phyloP scores from a whole-genome alignment of 352 stramenopile species.

The Globisporangium cystogenes region DNA sequence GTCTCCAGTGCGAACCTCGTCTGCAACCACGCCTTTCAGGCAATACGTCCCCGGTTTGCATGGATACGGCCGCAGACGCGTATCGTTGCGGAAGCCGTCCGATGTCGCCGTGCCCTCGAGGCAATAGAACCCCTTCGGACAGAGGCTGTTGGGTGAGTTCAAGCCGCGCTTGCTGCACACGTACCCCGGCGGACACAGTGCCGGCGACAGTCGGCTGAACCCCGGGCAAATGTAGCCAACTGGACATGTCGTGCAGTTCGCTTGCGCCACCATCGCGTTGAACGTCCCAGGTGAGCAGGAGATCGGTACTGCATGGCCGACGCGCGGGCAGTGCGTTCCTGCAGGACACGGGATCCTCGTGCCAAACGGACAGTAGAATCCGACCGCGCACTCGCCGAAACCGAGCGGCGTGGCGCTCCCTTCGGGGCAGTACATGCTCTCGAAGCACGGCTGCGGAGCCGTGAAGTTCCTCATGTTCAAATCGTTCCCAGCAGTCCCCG shows the following conservation, averaged over 20 bases:
- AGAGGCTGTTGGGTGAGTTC: conserved; percentile 88
- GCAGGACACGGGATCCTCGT: conserved; percentile 85
- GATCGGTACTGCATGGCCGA: conserved; percentile 78
- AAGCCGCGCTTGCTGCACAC: conserved; percentile 88
- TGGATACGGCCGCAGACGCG: conserved; percentile 92
- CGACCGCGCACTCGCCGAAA: conserved; percentile 76
- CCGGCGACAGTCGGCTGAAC: conserved; percentile 88
- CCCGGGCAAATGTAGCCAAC: conserved; percentile 93
- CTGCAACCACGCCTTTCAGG: conserved; percentile 89
- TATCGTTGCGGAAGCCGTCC: conserved; percentile 96
- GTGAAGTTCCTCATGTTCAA: conserved; percentile 87
- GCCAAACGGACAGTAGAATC: conserved; percentile 92
- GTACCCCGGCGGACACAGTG: conserved; percentile 90
- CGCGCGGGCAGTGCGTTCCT: conserved; percentile 89
- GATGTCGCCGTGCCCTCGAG: conserved; percentile 91
- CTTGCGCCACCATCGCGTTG: conserved; percentile 91
- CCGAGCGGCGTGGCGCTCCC: conserved; percentile 78
- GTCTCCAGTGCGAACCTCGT: conserved; percentile 84
- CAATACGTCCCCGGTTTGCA: conserved; percentile 96
- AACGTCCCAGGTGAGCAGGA: conserved; percentile 91
- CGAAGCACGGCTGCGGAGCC: conserved; percentile 82
- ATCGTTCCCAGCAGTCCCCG: conserved; percentile 76
- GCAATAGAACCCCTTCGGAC: conserved; percentile 95
- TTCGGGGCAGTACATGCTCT: conserved; percentile 91
- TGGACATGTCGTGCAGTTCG: conserved; percentile 84